Evolutionary conservation across 1,284 basidiomycete genomes (phyloP), one percentile per base, ranked within the genome.

Genomic region (Heterobasidion annosum): DNA sequence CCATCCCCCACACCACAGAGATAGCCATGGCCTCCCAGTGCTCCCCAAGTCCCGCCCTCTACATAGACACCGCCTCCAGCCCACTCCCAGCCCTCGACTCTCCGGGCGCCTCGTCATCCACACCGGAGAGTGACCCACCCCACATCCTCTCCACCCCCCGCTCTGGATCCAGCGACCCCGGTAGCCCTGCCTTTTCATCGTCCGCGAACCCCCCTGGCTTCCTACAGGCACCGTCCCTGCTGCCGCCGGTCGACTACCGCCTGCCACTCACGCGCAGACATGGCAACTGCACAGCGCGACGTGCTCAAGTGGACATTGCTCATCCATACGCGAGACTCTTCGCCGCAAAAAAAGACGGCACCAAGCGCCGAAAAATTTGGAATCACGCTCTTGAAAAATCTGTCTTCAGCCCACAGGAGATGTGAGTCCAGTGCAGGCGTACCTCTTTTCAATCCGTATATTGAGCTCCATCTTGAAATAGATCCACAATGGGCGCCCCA

Each of bases 301-400:
- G 33, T 52, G 13, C 53, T 54, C 46, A 52, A 45, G 55, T 56
- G 40, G 56, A 56, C 51, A 73, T 85, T 54, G 67, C 74, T 0
- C 83, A 86, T 57, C 85, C 84, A 0, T 86, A 85, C 58, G 78
- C 82, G 5, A 78, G 82, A 53, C 70, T 85, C 3, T 75, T 78
- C 57, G 79, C 78, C 10, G 79, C 78, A 9, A 83, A 82, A 63
- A 81, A 81, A 58, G 73, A 81, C 50, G 76, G 77, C 50, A 73
- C 76, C 2, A 83, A 87, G 64, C 77, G 82, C 2, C 75, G 85
- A 16, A 83, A 81, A 62, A 82, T 84, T 19, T 89, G 85, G 85
- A 84, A 82, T 51, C 85, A 87, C 59, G 77, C 79, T 1, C 75
- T 87, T 55, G 86, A 89, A 66, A 87, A 87, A 63, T 72, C 72